Evolutionary conservation across 257 asterid species (phyloP), one percentile per base, ranked within the genome.

Genomic region (Nicotiana attenuata): DNA sequence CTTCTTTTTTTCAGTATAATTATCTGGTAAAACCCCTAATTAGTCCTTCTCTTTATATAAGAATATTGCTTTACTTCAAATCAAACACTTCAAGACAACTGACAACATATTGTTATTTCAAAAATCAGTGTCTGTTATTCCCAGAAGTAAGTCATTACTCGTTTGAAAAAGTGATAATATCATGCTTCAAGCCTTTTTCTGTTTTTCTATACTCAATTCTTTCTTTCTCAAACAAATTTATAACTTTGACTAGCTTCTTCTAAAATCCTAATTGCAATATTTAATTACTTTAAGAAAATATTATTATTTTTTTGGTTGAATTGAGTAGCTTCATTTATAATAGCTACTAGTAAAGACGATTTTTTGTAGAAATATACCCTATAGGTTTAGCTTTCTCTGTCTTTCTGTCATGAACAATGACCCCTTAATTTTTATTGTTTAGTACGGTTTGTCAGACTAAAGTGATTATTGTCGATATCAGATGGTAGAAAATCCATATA

Each of bases 401-500:
- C 61, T 47, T 47, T 14, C 4, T 15, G 63, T 73, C 16, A 29
- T 15, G 20, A 7, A 35, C 29, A 24, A 50, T 15, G 38, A 50
- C 63, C 61, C 19, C 26, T 73, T 73, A 73, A 47, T 71, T 73
- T 73, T 73, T 47, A 47, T 47, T 22, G 60, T 45, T 22, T 71
- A 7, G 59, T 47, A 73, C 22, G 24, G 5, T 9, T 20, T 77
- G 82, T 64, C 60, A 82, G 10, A 17, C 16, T 26, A 28, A 31
- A 67, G 55, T 65, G 75, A 76, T 66, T 65, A 80, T 47, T 45
- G 85, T 82, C 66, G 35, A 24, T 17, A 7, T 47, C 24, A 60
- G 69, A 29, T 47, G 53, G 6, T 47, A 59, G 81, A 50, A 41
- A 75, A 65, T 59, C 81, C 33, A 19, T 22, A 57, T 8, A 24